Evolutionary conservation across 176 grass and related monocot species (phyloP), one percentile per base, ranked within the genome.

Genomic region (Aegilops umbellulata): DNA sequence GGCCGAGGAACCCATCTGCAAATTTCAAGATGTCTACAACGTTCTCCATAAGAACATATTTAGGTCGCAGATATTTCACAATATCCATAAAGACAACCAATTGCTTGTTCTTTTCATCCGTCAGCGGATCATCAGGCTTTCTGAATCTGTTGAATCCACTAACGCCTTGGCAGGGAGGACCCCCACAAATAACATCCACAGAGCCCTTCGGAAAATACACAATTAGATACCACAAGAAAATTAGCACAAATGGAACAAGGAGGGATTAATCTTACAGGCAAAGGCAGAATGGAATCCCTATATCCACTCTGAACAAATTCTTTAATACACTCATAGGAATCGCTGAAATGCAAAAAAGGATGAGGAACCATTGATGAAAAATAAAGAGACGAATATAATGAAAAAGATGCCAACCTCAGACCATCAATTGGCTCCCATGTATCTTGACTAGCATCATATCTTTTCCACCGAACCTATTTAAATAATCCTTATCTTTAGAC

Each of bases 11-110:
- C 6, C 89, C 87, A 32, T 90, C 70, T 16, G 89, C 89, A 78
- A 97, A 93, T 62, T 92, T 97, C n/a, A 97, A 42, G 35, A 97
- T 92, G 19, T 97, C 89, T 0, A 93, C 91, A 1, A 97, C 87
- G 79, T 97, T 97, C 57, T 90, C 91, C 87, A 93, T 97, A 0
- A 97, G 65, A 51, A 93, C 89, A 30, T 91, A 93, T 88, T 79
- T 93, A 60, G 91, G 89, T 16, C 77, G 91, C 10, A 97, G 71
- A 69, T 80, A 92, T 0, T 93, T 55, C 57, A 93, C 91, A 15
- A 97, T 90, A 35, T 97, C 87, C 94, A 92, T 93, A 80, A 82
- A 97, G 1, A 93, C 79, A 60, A 86, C 19, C 87, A 97, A 64
- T 2, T 97, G 79, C 17, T 81, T 49, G 24, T 95, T 95, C 27